Base-by-base conservation (phyloP, 768 basidiomycete genomes). In the Termitomyces sp. region DNA sequence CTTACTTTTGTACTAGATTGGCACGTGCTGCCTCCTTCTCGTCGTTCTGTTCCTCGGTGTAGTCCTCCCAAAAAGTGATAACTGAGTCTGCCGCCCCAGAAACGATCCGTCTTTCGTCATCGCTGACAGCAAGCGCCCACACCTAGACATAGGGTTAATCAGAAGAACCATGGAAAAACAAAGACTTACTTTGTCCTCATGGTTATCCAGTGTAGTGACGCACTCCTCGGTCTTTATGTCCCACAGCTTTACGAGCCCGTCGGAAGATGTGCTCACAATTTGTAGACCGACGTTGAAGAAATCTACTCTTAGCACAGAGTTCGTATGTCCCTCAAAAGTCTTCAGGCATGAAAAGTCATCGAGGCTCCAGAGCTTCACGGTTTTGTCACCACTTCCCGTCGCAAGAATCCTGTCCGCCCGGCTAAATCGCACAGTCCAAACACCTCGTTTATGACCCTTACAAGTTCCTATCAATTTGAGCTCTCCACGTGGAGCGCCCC, bases 271-370 rank as follows among this genome's bases (percentile, higher is more conserved):
- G 59, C 92, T 96, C 48, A 94, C 88, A 41, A 99, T 75, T 73
- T 97, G 94, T 79, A 83, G 79, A 18, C 89, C 95, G 45, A 75
- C 68, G 64, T 89, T 90, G 45, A 98, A 67, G 70, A 97, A 98
- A 66, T 94, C 93, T 32, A 98, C 92, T 52, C 95, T 77, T 54
- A 99, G 73, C 33, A 99, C 94, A 13, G 97, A 97, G 71, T 98
- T 98, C 8, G 94, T 93, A 71, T 99, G 97, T 0, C 97, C 97
- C 73, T 99, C 97, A 65, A 98, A 94, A 22, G 97, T 98, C 80
- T 94, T 85, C 60, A 98, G 68, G 70, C 97, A 99, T 26, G 91
- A 84, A 72, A 88, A 97, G 68, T 98, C 93, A 61, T 95, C 91
- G 62, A 98, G 70, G 71, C 79, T 94, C 97, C 97, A 99, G 33